Base-by-base conservation (phyloP, 2,329 filamentous ascomycete genomes). In the Sclerotinia subarctica region DNA sequence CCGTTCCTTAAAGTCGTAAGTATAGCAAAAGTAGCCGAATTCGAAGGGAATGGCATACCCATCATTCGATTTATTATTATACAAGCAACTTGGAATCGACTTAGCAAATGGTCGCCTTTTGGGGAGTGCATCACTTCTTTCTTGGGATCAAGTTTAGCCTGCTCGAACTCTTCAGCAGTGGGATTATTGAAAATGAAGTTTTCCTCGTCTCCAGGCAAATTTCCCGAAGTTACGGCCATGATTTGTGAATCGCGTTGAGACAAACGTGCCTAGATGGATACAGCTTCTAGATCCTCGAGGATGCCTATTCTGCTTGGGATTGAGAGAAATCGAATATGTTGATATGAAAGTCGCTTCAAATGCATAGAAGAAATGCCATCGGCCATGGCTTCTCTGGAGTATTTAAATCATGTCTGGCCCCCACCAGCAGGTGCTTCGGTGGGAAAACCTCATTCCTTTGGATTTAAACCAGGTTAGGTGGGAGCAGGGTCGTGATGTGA, bases 1-100 rank as follows among this genome's bases (percentile, higher is more conserved):
- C 73, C 19, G 70, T 72, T 17, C 73, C 73, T 72, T 51, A 64
- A 52, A 69, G 26, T 10, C 49, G 38, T 54, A 13, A 67, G 35
- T 13, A 53, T 15, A 24, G n/a, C 35, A 44, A 19, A 42, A n/a
- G 13, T 19, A 17, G 35, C n/a, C 2, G 10, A 2, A 3, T 19
- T 17, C 11, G 10, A 5, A 10, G 11, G 10, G 17, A 17, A 21
- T 15, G 13, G 13, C 57, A 32, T 63, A 67, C 57, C 65, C 49
- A 67, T 67, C 65, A 67, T 67, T 5, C 65, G 65, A 53, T 67
- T 67, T 8, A 42, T 58, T 53, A 63, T 67, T 19, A 67, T 53
- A 26, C 56, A 63, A 17, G 51, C 42, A 4, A 67, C 65, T 32
- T 67, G 65, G 17, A 67, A 67, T 10, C 65, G 65, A 51, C n/a